phyloP scores from a whole-genome alignment of 2,329 filamentous ascomycete species.

The Hymenoscyphus fructigenus region DNA sequence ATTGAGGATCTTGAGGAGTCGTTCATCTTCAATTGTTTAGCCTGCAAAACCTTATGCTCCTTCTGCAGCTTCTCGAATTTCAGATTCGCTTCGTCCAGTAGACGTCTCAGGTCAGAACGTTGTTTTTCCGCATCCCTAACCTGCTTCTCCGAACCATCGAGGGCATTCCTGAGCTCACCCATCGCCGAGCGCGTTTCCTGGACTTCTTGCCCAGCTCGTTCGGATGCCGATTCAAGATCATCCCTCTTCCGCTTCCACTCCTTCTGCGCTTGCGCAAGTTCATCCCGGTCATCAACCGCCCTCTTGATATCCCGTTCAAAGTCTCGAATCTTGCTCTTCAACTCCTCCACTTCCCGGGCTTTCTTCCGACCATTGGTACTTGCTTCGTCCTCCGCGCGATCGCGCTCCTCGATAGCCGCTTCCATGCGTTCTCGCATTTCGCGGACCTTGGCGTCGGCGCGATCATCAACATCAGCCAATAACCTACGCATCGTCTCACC shows the following conservation, averaged over 20 bases:
- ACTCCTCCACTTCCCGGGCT: slow-evolving; percentile 81
- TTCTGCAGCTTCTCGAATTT: slow-evolving; percentile 79
- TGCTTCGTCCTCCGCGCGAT: slow-evolving; percentile 88
- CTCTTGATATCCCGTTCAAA: slow-evolving; percentile 74
- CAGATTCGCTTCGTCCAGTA: slow-evolving; percentile 74
- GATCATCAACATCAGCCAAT: slow-evolving; percentile 80
- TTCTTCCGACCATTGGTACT: slow-evolving; percentile 73
- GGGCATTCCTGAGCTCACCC: slow-evolving; percentile 70
- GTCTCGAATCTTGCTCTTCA: slow-evolving; percentile 76
- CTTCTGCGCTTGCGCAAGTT: slow-evolving; percentile 69
- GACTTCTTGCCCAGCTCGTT: slow-evolving; percentile 69
- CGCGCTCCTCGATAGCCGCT: slow-evolving; percentile 86
- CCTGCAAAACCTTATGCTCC: slow-evolving; percentile 55
- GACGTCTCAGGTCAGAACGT: slow-evolving; percentile 69
- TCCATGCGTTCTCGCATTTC: slow-evolving; percentile 91
- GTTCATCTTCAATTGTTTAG: slow-evolving; percentile 38
- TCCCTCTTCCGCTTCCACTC: slow-evolving; percentile 73
- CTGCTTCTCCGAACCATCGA: slow-evolving; percentile 87
- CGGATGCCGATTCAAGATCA: slow-evolving; percentile 70
- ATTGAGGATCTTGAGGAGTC: slow-evolving; percentile 34
- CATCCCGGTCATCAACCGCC: slow-evolving; percentile 72
- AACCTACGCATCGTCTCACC: slow-evolving; percentile 92
- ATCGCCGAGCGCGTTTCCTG: slow-evolving; percentile 76
- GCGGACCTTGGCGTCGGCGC: slow-evolving; percentile 76
- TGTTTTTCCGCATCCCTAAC: slow-evolving; percentile 82